Evolutionary conservation across 345 rosid genomes (phyloP).

Genomic region (Euphorbia lathyris): DNA sequence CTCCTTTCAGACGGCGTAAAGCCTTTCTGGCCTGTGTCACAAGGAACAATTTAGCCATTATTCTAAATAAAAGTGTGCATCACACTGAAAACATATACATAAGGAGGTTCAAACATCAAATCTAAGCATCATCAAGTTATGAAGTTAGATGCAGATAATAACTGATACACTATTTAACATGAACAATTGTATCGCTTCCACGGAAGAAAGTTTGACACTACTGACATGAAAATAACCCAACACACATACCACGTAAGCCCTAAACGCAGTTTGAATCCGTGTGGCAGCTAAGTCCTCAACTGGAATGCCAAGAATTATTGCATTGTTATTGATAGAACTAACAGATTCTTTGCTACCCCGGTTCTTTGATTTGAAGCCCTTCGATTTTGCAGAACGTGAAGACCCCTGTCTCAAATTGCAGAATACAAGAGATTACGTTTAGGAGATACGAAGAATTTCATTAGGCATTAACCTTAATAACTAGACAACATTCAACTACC

Average conservation of each 20-base stretch:
- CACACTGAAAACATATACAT: not conserved
- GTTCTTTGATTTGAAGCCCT: conserved; percentile 60
- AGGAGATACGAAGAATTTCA: not conserved
- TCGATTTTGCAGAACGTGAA: conserved; percentile 50
- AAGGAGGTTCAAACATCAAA: not conserved
- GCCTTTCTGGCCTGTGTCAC: conserved; percentile 66
- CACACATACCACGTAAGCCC: conserved; percentile 62
- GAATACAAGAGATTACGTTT: conserved; percentile 7
- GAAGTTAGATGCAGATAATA: not conserved
- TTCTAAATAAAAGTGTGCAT: not conserved
- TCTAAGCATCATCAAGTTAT: not conserved
- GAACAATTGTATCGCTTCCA: not conserved
- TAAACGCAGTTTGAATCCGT: conserved; percentile 49
- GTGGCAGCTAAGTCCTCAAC: conserved; percentile 32
- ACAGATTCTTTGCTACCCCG: conserved; percentile 23
- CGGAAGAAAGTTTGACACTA: too few relatives aligned
- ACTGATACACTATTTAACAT: not conserved
- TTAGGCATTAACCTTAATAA: not conserved
- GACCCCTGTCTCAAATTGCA: conserved; percentile 39
- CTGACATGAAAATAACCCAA: not conserved
- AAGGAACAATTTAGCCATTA: conserved; percentile 10
- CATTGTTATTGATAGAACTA: conserved; percentile 6
- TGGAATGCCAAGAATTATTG: conserved; percentile 13
- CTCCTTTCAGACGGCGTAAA: conserved; percentile 63
- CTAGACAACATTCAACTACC: not conserved